A percentile compares a stretch with the other conserved stretches of the same genome.
phyloP scores from a whole-genome alignment of 345 rosid genomes.

The Triadica sebifera region DNA sequence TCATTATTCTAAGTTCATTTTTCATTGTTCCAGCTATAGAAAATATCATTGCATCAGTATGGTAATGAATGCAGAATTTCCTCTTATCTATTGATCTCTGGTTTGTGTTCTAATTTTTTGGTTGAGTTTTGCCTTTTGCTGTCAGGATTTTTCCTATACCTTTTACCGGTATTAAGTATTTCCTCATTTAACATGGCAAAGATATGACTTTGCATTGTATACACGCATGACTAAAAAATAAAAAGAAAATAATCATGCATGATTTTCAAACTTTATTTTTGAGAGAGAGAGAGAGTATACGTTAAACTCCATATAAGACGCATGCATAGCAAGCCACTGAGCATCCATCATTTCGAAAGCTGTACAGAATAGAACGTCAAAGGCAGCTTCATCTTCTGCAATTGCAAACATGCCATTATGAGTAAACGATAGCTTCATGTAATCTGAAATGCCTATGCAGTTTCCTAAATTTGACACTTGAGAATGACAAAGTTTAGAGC shows the following conservation, averaged over 20 bases:
- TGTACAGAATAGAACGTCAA: constrained; percentile 86
- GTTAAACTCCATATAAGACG: constrained; percentile 98
- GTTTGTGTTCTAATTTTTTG: no score
- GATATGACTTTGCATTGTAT: no score
- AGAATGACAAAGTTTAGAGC: not conserved
- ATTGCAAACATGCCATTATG: constrained; percentile 12
- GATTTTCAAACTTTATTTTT: not conserved
- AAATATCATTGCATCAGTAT: no score
- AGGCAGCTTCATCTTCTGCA: constrained; percentile 90
- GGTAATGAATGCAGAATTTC: no score
- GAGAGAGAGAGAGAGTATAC: constrained; percentile 37
- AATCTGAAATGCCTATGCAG: not conserved
- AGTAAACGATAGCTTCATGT: constrained; percentile 2
- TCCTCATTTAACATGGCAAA: no score
- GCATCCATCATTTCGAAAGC: constrained; percentile 99
- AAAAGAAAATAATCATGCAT: not conserved
- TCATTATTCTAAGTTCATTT: no score
- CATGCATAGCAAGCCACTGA: constrained; percentile 98
- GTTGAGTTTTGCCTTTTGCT: no score
- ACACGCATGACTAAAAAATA: no score
- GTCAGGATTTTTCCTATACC: no score
- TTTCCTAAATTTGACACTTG: not conserved
- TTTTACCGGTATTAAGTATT: no score
- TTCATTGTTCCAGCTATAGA: no score
- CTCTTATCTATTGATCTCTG: no score